Base-by-base conservation (phyloP, 1,139 yeast species). In the Pichia sp. region DNA sequence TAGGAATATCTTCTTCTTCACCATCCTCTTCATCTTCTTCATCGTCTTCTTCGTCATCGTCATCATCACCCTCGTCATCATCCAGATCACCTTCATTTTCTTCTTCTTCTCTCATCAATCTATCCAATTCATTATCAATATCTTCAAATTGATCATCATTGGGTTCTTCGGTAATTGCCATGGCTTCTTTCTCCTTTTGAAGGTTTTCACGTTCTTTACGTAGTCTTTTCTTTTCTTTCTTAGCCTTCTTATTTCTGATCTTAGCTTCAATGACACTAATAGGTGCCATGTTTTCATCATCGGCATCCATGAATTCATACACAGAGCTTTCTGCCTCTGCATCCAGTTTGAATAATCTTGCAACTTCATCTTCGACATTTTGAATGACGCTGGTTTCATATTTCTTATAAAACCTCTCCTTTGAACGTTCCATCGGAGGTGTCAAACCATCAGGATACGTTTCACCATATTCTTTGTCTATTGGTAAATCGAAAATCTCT, bases 271-370 rank as follows among this genome's bases (percentile, higher is more conserved):
- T 48, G 5, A 48, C 46, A 39, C 54, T 46, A 42, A 50, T 46
- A 36, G 51, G 54, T 1, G 20, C 35, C 52, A 52, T 30, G 34
- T 45, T 46, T 40, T 48, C 53, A 34, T 52, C 58, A 12, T 56
- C 61, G 4, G 81, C 74, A 59, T 87, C 91, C 17, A 90, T 72
- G 43, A 90, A 71, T 59, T 93, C 97, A 61, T 83, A 88, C 39
- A 78, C 80, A 18, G 86, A 78, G 47, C 85, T 90, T 61, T 87
- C 93, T 0, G 97, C 96, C 51, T 85, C 91, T 31, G 79, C 86
- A 62, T 93, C 99, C 38, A 81, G 68, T 53, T 80, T 74, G 34
- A 93, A 72, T 47, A 93, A 68, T 60, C 85, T 89, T 52, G 87
- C 89, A 8, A 91, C 96, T 52, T 80, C 77, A 27, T 79, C 77